Evolutionary conservation across 2,329 filamentous ascomycete genomes (phyloP).

Genomic region (Neofusicoccum kwambonambiense): DNA sequence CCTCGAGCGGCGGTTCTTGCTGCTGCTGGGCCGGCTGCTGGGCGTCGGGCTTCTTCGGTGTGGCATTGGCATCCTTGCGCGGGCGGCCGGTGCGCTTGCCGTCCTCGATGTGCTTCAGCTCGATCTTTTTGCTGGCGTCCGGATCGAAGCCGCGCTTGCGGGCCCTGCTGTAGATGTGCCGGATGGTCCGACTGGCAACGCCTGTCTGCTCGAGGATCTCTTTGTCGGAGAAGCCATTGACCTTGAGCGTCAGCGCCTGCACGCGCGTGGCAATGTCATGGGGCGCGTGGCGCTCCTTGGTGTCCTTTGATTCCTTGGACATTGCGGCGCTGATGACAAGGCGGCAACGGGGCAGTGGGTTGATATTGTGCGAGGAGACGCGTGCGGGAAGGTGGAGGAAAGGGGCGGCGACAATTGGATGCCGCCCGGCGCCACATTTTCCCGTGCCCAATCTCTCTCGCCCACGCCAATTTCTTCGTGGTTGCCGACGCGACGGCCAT

Average conservation of each 20-base stretch:
- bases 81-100: slow-evolving; percentile 18
- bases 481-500: neutral
- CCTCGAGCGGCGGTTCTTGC: slow-evolving; percentile 10
- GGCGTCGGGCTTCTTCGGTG: slow-evolving; percentile 6
- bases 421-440: neutral
- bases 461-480: neutral
- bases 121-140: slow-evolving; percentile 14
- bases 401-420: neutral
- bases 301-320: slow-evolving; percentile 11
- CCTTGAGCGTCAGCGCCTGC: slow-evolving; percentile 19
- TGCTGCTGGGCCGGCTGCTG: slow-evolving; percentile 9
- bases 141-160: slow-evolving; percentile 18
- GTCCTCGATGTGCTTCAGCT: slow-evolving; percentile 16
- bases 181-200: slow-evolving; percentile 17
- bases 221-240: slow-evolving; percentile 19
- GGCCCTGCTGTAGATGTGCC: slow-evolving; percentile 18
- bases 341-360: neutral
- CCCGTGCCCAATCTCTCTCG: neutral
- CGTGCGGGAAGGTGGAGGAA: slow-evolving; percentile 4
- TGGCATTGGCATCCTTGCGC: slow-evolving; percentile 15
- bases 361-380: slow-evolving; percentile 15
- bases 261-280: slow-evolving; percentile 19
- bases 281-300: slow-evolving; percentile 17
- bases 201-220: slow-evolving; percentile 19
- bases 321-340: neutral